These are phyloP conservation scores for Chaetomium olivaceum DNA, from an alignment of 2,329 filamentous ascomycete genomes.

Conservation along the genomic window DNA sequence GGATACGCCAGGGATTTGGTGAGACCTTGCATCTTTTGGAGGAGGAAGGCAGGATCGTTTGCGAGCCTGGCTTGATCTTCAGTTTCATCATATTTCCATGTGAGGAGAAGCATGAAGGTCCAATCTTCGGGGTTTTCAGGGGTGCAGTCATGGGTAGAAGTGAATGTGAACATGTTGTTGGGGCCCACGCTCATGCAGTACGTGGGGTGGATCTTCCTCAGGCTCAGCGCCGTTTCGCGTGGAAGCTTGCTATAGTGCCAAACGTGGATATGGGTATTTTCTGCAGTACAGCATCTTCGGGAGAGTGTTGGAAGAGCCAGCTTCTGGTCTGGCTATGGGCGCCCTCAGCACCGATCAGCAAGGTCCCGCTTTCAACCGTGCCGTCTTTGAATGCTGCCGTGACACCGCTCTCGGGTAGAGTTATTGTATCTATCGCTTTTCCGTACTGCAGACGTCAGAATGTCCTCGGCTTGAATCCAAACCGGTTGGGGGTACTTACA, in stretches of 20 bases:
- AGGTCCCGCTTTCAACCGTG: slow-evolving; percentile 14
- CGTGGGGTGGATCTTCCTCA: slow-evolving; percentile 14
- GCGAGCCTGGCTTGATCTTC: neutral
- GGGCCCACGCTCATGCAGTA: slow-evolving; percentile 18
- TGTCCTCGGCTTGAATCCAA: neutral
- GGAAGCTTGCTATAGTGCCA: slow-evolving; percentile 14
- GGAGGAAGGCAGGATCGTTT: slow-evolving; percentile 2
- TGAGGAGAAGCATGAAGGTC: slow-evolving; percentile 22
- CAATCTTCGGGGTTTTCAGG: slow-evolving; percentile 10
- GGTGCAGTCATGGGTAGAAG: slow-evolving; percentile 9
- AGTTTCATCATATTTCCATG: slow-evolving; percentile 15
- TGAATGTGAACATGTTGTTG: slow-evolving; percentile 26
- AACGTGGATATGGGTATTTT: slow-evolving; percentile 18
- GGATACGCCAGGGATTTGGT: slow-evolving; percentile 17
- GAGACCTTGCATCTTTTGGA: slow-evolving; percentile 14
- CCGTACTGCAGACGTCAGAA: slow-evolving; percentile 29
- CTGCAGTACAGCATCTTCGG: slow-evolving; percentile 14
- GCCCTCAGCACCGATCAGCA: slow-evolving; percentile 28
- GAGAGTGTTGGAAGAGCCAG: slow-evolving; percentile 21
- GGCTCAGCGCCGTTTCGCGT: neutral
- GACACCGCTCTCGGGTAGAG: slow-evolving; percentile 10
- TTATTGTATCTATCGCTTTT: slow-evolving; percentile 30
- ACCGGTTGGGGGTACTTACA: slow-evolving; percentile 20
- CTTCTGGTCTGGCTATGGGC: slow-evolving; percentile 25
- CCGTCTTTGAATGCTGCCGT: slow-evolving; percentile 23